Base-by-base conservation (phyloP, 768 basidiomycete species). In the Panus rudis region DNA sequence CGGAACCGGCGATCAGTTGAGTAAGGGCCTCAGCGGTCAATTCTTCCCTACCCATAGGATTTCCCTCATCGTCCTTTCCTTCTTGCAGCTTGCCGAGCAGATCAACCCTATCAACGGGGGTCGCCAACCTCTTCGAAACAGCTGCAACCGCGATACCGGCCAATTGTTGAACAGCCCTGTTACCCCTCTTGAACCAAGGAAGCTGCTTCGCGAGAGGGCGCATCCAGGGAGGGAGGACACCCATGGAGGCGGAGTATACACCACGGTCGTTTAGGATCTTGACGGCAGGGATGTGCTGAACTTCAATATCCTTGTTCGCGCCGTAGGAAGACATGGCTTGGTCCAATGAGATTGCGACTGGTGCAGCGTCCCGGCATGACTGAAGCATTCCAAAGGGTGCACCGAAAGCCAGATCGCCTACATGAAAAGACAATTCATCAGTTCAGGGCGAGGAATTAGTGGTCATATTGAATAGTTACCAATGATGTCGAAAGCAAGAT, bases 1-100 rank as follows among this genome's bases (percentile, higher is more conserved):
- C 92, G 3, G 84, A 86, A 1, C 91, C 91, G 5, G 89, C 89
- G 50, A 92, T 91, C 14, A 92, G 72, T 37, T 91, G 77, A 1
- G 90, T 91, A 16, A 88, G 63, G 34, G 85, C 84, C 65, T 96
- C 92, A 0, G 91, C 91, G 1, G 90, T 94, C 43, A 96, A 64
- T 57, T 94, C 92, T 52, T 78, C 79, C 21, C 72, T 70, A 0
- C 84, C 79, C 84, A 96, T 83, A 1, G 72, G 78, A 3, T 89
- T 78, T 13, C 92, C 92, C n/a, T 73, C 67, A 37, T 80, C 77
- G 55, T 94, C 92, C 50, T 78, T 76, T 5, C 80, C 88, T 30
- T 72, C 65, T 55, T 90, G 84, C 2, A 96, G 70, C 60, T 89
- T 89, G 53, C 80, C 79, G 35, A 96, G 64, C 39, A 96, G 66